Evolutionary conservation across 306 rosid genomes (phyloP).

Genomic region (Neltuma alba): DNA sequence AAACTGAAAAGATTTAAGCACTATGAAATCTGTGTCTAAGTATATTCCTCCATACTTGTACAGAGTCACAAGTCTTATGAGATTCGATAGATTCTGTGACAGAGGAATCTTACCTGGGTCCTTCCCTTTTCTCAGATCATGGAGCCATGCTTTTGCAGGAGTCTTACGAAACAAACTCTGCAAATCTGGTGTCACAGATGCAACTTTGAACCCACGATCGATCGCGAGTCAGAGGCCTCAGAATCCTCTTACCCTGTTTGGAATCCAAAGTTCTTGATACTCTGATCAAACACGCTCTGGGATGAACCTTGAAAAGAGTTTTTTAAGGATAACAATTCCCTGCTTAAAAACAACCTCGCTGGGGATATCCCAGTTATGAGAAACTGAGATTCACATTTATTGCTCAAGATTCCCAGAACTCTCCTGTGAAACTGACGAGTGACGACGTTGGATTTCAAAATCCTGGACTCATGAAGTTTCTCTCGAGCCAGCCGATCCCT

Average conservation of each 20-base stretch:
- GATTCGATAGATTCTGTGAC: conserved; percentile 76
- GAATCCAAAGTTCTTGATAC: conserved; percentile 68
- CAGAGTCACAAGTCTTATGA: conserved; percentile 64
- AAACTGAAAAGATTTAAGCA: conserved; percentile 53
- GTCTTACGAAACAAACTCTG: conserved; percentile 57
- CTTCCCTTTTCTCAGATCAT: conserved; percentile 56
- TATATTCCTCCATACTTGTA: conserved; percentile 82
- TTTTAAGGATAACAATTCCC: conserved; percentile 56
- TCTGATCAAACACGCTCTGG: conserved; percentile 67
- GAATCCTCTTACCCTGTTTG: conserved; percentile 44
- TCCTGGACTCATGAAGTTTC: conserved; percentile 43
- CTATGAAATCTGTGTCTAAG: conserved; percentile 70
- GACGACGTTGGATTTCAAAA: conserved; percentile 51
- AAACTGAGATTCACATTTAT: conserved; percentile 47
- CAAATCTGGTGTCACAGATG: conserved; percentile 66
- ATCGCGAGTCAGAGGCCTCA: conserved; percentile 68
- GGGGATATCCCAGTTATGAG: conserved; percentile 73
- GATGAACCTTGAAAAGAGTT: conserved; percentile 69
- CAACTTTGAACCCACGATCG: conserved; percentile 60
- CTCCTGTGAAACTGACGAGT: conserved; percentile 45
- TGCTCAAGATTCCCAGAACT: conserved; percentile 44
- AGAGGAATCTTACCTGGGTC: conserved; percentile 86
- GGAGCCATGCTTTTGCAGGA: conserved; percentile 63
- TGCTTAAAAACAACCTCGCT: conserved; percentile 38
- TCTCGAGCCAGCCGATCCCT: conserved; percentile 50